These are phyloP conservation scores for Dillenia suffruticosa DNA, from an alignment of 164 flowering plant species.

Conservation along the genomic window DNA sequence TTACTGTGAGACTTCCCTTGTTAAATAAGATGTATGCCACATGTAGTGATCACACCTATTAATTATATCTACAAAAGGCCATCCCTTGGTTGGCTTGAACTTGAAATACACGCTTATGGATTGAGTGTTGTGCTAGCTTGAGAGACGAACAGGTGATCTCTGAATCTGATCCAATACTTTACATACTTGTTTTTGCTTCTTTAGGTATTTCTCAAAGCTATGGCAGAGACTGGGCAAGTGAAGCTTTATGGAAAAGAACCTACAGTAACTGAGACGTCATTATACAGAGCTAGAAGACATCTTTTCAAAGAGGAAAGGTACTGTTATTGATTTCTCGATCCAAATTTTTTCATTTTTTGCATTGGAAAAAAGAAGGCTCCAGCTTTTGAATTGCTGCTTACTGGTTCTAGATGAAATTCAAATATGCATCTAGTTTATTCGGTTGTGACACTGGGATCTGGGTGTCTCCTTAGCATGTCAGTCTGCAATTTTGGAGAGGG, in stretches of 20 bases:
- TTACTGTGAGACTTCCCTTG: no score
- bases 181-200: constrained; percentile 1
- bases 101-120: no score
- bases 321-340: background rate
- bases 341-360: background rate
- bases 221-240: constrained; percentile 94
- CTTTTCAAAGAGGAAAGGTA: constrained; percentile 92
- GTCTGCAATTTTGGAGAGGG: no score
- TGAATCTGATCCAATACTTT: background rate
- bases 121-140: background rate
- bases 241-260: constrained; percentile 91
- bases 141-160: background rate
- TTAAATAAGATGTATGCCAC: no score
- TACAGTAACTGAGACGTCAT: constrained; percentile 79
- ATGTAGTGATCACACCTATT: no score
- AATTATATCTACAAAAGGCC: no score
- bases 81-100: no score
- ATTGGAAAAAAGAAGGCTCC: background rate
- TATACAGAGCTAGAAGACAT: constrained; percentile 85
- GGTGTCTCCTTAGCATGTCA: no score
- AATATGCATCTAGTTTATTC: no score
- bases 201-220: constrained; percentile 91
- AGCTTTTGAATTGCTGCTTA: no score
- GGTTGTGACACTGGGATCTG: no score
- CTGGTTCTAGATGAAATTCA: no score